Evolutionary conservation across 305 asterid genomes (phyloP).

Genomic region (Solanum hybrid): DNA sequence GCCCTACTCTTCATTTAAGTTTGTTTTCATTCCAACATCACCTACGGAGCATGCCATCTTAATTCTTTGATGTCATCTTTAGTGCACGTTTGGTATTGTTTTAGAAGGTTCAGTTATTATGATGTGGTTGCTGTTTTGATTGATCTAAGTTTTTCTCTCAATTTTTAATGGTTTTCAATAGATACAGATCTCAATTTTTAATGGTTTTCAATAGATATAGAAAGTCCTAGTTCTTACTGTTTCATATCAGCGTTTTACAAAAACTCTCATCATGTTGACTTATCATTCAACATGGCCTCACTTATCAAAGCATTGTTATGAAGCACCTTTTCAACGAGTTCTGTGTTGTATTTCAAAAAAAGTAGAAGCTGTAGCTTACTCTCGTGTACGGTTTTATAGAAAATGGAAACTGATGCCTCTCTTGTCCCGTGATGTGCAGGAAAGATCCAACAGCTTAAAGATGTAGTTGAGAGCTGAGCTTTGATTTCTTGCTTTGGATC

Average conservation of each 20-base stretch:
- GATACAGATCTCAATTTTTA: not conserved
- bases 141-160: not conserved
- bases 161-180: not conserved
- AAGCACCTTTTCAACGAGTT: not conserved
- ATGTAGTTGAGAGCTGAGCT: not conserved
- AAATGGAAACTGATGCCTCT: not conserved
- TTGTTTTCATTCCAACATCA: not conserved
- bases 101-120: not conserved
- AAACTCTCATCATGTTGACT: not conserved
- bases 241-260: not conserved
- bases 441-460: not conserved
- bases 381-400: not conserved
- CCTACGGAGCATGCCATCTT: not conserved
- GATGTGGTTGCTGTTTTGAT: not conserved
- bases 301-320: not conserved
- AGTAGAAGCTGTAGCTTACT: not conserved
- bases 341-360: not conserved
- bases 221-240: not conserved
- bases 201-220: not conserved
- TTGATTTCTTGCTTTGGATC: not conserved
- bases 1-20: not conserved
- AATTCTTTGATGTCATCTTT: not conserved
- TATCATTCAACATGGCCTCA: not conserved
- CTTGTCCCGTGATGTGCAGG: not conserved
- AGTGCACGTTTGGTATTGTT: not conserved